Evolutionary conservation across 331 rosid genomes (phyloP).

Genomic region (Telfairia occidentalis): DNA sequence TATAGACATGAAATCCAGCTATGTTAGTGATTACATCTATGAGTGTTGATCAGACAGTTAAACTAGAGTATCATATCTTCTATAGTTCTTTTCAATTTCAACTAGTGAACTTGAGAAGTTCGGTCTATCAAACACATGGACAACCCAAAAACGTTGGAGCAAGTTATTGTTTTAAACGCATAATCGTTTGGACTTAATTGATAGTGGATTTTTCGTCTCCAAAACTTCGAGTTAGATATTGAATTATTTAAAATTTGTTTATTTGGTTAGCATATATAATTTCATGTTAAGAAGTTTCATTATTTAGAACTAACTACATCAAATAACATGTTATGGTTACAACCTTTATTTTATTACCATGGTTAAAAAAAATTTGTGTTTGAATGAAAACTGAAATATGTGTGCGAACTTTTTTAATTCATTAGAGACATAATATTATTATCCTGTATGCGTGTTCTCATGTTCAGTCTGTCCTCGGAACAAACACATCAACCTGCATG

Average conservation of each 20-base stretch:
- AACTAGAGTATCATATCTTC: background rate
- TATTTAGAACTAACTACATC: background rate
- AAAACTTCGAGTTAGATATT: background rate
- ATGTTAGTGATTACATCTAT: background rate
- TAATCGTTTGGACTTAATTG: background rate
- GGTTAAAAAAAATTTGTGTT: background rate
- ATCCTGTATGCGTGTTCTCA: background rate
- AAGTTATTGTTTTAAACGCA: background rate
- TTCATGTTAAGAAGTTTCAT: background rate
- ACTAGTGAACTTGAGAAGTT: background rate
- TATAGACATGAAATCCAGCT: background rate
- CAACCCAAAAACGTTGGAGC: background rate
- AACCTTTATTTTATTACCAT: background rate
- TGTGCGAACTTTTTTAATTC: background rate
- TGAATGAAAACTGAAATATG: background rate
- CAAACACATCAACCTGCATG: background rate
- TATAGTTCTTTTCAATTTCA: background rate
- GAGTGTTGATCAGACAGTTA: background rate
- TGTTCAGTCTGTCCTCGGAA: background rate
- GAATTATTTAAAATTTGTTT: background rate
- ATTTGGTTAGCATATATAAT: background rate
- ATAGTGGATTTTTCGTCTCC: background rate
- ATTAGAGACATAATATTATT: background rate
- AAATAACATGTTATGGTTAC: background rate
- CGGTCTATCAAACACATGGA: background rate